phyloP scores from a whole-genome alignment of 352 stramenopile genomes.

The Pythium phragmitis region DNA sequence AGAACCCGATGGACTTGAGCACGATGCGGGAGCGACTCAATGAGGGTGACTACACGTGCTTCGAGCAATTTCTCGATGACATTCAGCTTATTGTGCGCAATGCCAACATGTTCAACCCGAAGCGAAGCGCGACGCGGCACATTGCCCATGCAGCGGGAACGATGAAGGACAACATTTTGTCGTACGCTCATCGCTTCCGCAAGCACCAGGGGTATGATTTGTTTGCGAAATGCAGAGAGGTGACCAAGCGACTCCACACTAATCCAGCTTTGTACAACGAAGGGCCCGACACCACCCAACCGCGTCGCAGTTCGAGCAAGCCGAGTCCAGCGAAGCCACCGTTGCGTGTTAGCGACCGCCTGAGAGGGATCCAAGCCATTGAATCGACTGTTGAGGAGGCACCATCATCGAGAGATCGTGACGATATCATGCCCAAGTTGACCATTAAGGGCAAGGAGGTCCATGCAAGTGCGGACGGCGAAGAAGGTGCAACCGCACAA shows the following conservation, averaged over 20 bases:
- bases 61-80: slow-evolving; percentile 87
- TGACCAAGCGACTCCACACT: slow-evolving; percentile 61
- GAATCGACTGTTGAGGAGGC: slow-evolving; percentile 3
- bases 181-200: slow-evolving; percentile 85
- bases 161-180: slow-evolving; percentile 91
- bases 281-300: slow-evolving; percentile 12
- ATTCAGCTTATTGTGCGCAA: slow-evolving; percentile 89
- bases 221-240: slow-evolving; percentile 83
- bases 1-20: slow-evolving; percentile 84
- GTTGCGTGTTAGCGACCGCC: slow-evolving; percentile 22
- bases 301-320: neutral
- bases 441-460: neutral
- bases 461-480: neutral
- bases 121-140: slow-evolving; percentile 61
- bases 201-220: slow-evolving; percentile 87
- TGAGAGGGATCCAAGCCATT: slow-evolving; percentile 25
- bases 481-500: slow-evolving; percentile 2
- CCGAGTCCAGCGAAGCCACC: neutral
- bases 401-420: neutral
- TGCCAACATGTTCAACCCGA: slow-evolving; percentile 89
- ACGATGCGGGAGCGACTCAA: slow-evolving; percentile 90
- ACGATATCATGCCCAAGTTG: neutral
- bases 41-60: slow-evolving; percentile 87
- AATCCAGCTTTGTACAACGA: slow-evolving; percentile 45
- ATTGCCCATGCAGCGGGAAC: slow-evolving; percentile 78